Conservation (phyloP, 2,329 filamentous ascomycete species). For the Cylindrodendrum hubeiense region DNA sequence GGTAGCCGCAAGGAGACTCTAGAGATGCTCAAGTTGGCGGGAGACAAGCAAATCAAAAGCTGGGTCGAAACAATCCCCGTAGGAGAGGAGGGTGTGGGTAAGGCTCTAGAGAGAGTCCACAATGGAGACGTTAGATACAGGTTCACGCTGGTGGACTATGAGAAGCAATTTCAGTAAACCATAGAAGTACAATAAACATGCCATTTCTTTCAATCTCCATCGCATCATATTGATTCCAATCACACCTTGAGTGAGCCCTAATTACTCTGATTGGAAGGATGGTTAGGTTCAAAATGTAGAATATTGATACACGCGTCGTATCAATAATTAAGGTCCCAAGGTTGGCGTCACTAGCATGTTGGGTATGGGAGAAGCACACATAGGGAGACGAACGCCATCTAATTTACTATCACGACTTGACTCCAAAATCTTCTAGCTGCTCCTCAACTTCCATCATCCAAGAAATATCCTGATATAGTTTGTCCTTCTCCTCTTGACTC, state of each 20-base stretch:
- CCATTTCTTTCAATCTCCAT: background rate
- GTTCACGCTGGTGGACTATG: conserved; percentile 37
- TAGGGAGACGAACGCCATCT: no score
- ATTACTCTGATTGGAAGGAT: no score
- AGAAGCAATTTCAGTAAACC: conserved; percentile 35
- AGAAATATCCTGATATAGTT: conserved; percentile 66
- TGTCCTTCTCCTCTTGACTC: conserved; percentile 64
- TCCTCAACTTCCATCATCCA: conserved; percentile 77
- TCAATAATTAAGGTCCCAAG: no score
- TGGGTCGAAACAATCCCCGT: conserved; percentile 57
- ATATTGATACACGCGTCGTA: no score
- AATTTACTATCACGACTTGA: background rate
- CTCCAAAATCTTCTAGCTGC: conserved; percentile 52
- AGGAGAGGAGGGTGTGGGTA: conserved; percentile 22
- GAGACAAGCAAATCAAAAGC: conserved; percentile 63
- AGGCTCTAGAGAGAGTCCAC: conserved; percentile 28
- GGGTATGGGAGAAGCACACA: background rate
- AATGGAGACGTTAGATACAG: conserved; percentile 34
- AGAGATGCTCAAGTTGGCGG: conserved; percentile 67
- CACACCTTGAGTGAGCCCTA: no score
- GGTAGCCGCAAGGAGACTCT: conserved; percentile 63
- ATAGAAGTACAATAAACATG: conserved; percentile 28
- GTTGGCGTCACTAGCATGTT: no score
- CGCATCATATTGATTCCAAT: background rate
- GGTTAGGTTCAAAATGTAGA: no score